Conservation (phyloP, 257 asterid species). For the Solanum rostratum region DNA sequence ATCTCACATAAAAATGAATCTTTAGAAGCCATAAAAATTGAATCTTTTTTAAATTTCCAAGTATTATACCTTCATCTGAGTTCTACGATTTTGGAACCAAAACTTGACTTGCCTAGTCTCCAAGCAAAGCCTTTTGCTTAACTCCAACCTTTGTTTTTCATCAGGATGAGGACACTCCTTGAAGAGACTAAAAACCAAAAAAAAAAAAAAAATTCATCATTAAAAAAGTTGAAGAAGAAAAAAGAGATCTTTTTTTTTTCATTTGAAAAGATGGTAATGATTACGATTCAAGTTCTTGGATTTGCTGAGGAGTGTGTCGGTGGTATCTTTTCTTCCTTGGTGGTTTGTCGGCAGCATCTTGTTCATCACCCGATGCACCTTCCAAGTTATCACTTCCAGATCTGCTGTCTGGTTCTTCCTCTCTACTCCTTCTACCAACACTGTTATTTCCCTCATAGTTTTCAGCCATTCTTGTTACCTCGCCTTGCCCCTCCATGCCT, state of each 20-base stretch:
- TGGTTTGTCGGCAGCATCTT: constrained; percentile 55
- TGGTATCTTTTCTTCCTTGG: constrained; percentile 85
- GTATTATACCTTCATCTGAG: constrained; percentile 79
- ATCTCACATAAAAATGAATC: neutral
- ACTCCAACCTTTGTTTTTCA: constrained; percentile 87
- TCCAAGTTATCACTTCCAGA: constrained; percentile 94
- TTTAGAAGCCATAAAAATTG: neutral
- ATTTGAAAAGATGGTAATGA: neutral
- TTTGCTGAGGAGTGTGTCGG: constrained; percentile 99
- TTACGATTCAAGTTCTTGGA: constrained; percentile 92
- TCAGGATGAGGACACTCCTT: constrained; percentile 98
- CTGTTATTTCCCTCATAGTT: constrained; percentile 31
- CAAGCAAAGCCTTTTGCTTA: constrained; percentile 67
- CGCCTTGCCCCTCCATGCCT: constrained; percentile 71
- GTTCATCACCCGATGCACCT: constrained; percentile 85
- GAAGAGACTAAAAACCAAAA: constrained; percentile 38
- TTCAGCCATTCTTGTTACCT: constrained; percentile 36
- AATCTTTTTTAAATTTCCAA: neutral
- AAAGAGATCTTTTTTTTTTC: neutral
- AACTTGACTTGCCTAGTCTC: constrained; percentile 86
- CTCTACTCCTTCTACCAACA: constrained; percentile 56
- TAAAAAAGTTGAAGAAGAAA: neutral
- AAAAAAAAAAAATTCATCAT: neutral
- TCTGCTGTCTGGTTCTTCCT: constrained; percentile 92
- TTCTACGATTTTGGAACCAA: constrained; percentile 93